Base-by-base conservation (phyloP, 371 early-diverging fungal genomes). In the Syncephalis plumigaleata region DNA sequence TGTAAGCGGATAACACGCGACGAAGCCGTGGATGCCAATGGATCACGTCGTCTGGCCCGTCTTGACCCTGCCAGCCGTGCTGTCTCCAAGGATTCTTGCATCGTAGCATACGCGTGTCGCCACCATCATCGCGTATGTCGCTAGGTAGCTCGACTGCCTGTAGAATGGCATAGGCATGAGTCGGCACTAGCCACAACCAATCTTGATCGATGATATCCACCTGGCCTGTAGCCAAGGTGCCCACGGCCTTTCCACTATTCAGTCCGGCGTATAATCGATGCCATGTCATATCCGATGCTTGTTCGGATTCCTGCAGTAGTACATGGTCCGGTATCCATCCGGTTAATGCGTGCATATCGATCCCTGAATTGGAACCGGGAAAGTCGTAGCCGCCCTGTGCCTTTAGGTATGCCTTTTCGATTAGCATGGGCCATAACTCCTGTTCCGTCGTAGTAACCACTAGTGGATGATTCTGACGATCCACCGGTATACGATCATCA, bases 351-450 rank as follows among this genome's bases (percentile, higher is more conserved):
- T 89, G 77, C 43, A 91, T 57, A 62, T 91, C 91, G 39, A 86
- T 86, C 38, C 89, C 85, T 4, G 91, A 85, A 58, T 88, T 89
- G 24, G 88, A 89, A 44, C 92, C 92, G 3, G 87, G 89, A 54
- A 90, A 92, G 55, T 84, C 82, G 58, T 90, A 92, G 31, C 92
- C 92, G 31, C 91, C 91, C 84, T 85, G 87, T 4, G 88, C 63
- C 56, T 92, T 92, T 80, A 90, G 76, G 56, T 86, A 92, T 66
- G 91, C 89, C 54, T 92, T 92, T 57, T 92, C 92, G 21, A 90
- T 70, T 18, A 92, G 76, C 49, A 84, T 83, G 1, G 87, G 73
- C 81, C 91, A 90, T 15, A 89, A 53, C 55, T 87, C 87, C 47
- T 77, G 73, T 47, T 75, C 70, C 46, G n/a, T n/a, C 70, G 71